Percentiles rank a stretch among this genome's conserved stretches.
phyloP scores from a whole-genome alignment of 83 land plant genomes.

The Picea engelmannii region DNA sequence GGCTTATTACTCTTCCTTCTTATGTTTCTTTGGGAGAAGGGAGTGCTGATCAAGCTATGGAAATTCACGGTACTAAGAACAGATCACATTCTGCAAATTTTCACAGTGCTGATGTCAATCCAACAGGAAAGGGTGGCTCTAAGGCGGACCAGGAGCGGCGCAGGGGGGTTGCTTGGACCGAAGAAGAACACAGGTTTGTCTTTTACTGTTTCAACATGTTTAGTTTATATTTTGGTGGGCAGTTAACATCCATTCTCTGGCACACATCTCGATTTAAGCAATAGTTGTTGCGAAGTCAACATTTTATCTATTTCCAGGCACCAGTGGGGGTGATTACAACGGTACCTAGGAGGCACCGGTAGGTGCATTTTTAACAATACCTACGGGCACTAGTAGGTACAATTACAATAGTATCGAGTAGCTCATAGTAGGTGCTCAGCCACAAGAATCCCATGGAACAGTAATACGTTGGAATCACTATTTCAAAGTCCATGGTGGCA shows the following conservation, averaged over 20 bases:
- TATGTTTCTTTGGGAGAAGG: constrained; percentile 34
- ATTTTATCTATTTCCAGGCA: too few relatives aligned
- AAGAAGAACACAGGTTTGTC: constrained; percentile 76
- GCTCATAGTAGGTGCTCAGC: too few relatives aligned
- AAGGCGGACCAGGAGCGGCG: constrained; percentile 72
- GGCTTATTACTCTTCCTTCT: constrained; percentile 44
- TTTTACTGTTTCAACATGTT: background rate
- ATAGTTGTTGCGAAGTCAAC: background rate
- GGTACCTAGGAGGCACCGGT: too few relatives aligned
- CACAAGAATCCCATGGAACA: background rate
- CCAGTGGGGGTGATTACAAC: too few relatives aligned
- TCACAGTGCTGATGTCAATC: constrained; percentile 27
- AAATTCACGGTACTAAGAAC: constrained; percentile 34
- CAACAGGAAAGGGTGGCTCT: constrained; percentile 50
- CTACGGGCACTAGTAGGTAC: too few relatives aligned
- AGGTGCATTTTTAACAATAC: too few relatives aligned
- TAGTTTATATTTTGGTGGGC: background rate
- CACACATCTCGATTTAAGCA: background rate
- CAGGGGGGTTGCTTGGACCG: constrained; percentile 88
- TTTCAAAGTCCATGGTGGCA: background rate
- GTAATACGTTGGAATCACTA: background rate
- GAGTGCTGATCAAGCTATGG: constrained; percentile 21
- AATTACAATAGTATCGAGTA: too few relatives aligned
- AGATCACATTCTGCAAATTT: constrained; percentile 17
- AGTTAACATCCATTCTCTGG: background rate